phyloP scores from a whole-genome alignment of 176 grass and related monocot species.

The Carex parvula region DNA sequence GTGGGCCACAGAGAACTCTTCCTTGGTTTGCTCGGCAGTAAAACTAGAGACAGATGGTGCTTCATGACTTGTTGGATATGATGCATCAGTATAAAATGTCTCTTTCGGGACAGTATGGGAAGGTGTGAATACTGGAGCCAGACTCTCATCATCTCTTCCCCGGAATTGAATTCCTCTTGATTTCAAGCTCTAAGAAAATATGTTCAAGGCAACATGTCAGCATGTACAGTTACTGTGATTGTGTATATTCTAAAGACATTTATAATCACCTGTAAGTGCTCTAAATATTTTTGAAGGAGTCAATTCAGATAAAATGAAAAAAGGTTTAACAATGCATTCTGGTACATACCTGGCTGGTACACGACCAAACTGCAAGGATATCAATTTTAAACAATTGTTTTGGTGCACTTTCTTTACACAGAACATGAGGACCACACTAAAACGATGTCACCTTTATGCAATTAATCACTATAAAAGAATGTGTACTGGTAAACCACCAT shows the following conservation, averaged over 20 bases:
- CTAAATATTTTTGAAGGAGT: not conserved
- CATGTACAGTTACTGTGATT: not conserved
- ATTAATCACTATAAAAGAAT: not conserved
- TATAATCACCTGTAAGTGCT: not conserved
- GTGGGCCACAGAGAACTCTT: constrained; percentile 68
- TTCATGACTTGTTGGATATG: constrained; percentile 54
- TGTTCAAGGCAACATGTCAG: not conserved
- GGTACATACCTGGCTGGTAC: not conserved
- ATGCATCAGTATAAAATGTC: constrained; percentile 44
- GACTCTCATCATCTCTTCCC: constrained; percentile 69
- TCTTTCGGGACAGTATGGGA: constrained; percentile 41
- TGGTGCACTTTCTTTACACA: not conserved
- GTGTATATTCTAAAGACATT: not conserved
- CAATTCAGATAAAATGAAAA: not conserved
- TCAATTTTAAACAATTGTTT: not conserved
- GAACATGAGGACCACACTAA: not conserved
- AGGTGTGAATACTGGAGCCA: constrained; percentile 91
- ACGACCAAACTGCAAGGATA: not conserved
- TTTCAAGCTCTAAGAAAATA: constrained; percentile 67
- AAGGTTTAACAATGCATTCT: not conserved
- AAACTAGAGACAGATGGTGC: constrained; percentile 40
- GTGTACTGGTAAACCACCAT: not conserved
- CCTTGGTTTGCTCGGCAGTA: constrained; percentile 57
- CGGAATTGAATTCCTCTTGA: constrained; percentile 81
- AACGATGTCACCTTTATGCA: not conserved